Evolutionary conservation across 2,329 filamentous ascomycete genomes (phyloP).

Genomic region (Hypocreales sp.): DNA sequence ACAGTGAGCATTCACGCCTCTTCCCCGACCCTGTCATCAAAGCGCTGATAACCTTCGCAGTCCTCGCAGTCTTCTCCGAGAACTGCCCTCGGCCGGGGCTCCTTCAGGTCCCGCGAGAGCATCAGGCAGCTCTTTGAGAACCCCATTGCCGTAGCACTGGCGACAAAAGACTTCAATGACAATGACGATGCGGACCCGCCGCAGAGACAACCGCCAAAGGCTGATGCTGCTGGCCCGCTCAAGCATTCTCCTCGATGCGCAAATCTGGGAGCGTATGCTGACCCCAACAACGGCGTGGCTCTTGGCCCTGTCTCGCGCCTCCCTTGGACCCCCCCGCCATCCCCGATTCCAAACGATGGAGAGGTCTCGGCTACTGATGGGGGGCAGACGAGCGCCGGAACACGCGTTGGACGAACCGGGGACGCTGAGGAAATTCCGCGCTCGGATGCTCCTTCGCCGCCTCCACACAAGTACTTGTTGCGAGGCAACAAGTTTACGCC

Average conservation of each 20-base stretch:
- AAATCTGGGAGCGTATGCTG: conserved; percentile 7
- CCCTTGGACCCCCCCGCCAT: conserved; percentile 8
- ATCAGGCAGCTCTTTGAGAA: background rate
- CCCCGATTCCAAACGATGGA: conserved; percentile 1
- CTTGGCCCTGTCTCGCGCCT: background rate
- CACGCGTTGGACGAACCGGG: too few species aligned
- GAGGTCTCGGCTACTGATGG: background rate
- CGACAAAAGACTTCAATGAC: too few species aligned
- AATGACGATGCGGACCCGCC: conserved; percentile 3
- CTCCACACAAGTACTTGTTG: too few species aligned
- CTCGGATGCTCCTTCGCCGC: too few species aligned
- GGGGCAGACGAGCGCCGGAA: too few species aligned
- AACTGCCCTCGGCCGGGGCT: background rate
- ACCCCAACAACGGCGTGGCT: background rate
- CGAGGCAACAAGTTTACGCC: conserved; percentile 6
- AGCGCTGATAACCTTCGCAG: conserved; percentile 10
- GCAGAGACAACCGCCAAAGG: background rate
- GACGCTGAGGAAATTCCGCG: too few species aligned
- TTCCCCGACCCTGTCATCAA: too few species aligned
- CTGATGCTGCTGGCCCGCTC: conserved; percentile 5
- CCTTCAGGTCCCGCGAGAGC: background rate
- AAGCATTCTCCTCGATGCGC: conserved; percentile 10
- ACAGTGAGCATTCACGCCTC: too few species aligned
- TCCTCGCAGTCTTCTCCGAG: background rate
- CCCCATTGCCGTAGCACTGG: background rate